Conservation (phyloP, 2,329 filamentous ascomycete species). For the Beauveria brongniartii region DNA sequence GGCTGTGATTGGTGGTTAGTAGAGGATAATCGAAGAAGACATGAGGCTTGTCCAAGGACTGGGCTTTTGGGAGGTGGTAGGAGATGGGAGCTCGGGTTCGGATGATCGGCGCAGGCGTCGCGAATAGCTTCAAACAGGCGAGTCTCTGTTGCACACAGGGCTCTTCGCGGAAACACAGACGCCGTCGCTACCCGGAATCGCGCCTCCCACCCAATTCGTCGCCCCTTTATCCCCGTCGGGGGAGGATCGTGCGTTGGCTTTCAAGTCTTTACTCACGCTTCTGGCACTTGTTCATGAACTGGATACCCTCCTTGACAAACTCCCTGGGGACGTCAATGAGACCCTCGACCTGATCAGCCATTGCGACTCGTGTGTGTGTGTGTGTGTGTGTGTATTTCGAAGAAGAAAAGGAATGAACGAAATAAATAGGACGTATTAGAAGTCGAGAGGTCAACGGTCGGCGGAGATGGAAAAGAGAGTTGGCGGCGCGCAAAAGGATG, state of each 20-base stretch:
- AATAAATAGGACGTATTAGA: no score
- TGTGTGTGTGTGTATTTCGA: background rate
- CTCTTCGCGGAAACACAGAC: background rate
- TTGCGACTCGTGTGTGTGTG: slow-evolving; percentile 11
- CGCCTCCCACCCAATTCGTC: background rate
- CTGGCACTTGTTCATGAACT: slow-evolving; percentile 55
- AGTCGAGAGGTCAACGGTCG: background rate
- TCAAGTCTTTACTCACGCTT: slow-evolving; percentile 42
- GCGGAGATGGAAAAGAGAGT: background rate
- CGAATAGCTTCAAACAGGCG: background rate
- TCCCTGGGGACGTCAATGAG: slow-evolving; percentile 61
- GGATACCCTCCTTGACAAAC: slow-evolving; percentile 36
- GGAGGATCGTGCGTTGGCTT: background rate
- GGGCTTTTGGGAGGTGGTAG: background rate
- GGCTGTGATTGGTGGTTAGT: slow-evolving; percentile 18
- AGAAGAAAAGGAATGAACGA: background rate
- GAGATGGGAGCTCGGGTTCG: background rate
- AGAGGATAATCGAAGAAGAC: background rate
- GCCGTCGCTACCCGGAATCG: background rate
- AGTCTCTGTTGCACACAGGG: no score
- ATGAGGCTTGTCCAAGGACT: background rate
- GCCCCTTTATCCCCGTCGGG: background rate
- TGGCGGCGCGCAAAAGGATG: background rate
- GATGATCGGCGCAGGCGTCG: background rate
- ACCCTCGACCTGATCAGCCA: slow-evolving; percentile 43